Conservation (phyloP, 768 basidiomycete species). For the Jaapia argillacea region DNA sequence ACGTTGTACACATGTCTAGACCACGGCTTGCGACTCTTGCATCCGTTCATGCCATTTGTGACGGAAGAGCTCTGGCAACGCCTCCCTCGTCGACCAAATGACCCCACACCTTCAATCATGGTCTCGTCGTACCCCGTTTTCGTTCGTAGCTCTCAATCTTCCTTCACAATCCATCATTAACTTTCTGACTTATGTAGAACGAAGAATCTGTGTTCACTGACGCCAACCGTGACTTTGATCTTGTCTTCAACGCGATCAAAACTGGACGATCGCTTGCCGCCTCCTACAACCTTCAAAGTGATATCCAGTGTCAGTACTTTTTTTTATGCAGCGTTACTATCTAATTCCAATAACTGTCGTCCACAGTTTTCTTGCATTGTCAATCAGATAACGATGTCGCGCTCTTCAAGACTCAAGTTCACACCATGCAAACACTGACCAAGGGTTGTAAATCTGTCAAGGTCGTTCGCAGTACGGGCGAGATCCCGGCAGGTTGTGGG, state of each 20-base stretch:
- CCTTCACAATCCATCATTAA: conserved; percentile 1
- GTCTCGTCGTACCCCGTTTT: conserved; percentile 71
- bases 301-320: conserved; percentile 60
- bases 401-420: conserved; percentile 61
- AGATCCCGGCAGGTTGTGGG: conserved; percentile 87
- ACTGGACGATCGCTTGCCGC: conserved; percentile 79
- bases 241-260: conserved; percentile 72
- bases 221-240: conserved; percentile 79
- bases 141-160: conserved; percentile 35
- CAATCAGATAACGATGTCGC: conserved; percentile 51
- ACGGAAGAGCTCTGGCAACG: conserved; percentile 99
- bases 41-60: conserved; percentile 99
- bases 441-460: conserved; percentile 80
- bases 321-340: too few relatives aligned
- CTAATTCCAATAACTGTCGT: too few relatives aligned
- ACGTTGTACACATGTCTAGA: conserved; percentile 95
- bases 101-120: conserved; percentile 84
- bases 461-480: conserved; percentile 49
- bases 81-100: conserved; percentile 75
- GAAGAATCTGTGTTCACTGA: conserved; percentile 48
- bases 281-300: conserved; percentile 78
- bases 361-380: conserved; percentile 66
- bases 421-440: conserved; percentile 72
- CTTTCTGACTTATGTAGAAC: conserved; percentile 31
- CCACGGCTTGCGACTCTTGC: conserved; percentile 77